A percentile compares a stretch with the other conserved stretches of the same genome.
These are phyloP conservation scores for Podaxis carcinomalis DNA, from an alignment of 768 basidiomycete species.

Conservation along the genomic window DNA sequence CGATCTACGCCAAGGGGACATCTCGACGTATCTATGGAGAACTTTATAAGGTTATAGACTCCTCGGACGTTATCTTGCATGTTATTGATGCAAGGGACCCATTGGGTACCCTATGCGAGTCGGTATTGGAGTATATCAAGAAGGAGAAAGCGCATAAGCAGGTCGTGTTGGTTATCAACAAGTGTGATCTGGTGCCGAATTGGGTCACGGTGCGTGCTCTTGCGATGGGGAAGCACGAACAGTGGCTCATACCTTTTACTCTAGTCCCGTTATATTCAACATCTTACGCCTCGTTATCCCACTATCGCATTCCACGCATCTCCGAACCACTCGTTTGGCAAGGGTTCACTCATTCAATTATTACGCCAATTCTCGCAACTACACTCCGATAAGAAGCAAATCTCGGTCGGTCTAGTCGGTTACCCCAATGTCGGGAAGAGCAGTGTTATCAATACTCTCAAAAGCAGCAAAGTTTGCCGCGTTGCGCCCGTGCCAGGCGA, in stretches of 20 bases:
- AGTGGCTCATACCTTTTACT: constrained; percentile 3
- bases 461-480: constrained; percentile 94
- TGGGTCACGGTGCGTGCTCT: constrained; percentile 89
- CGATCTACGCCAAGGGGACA: constrained; percentile 93
- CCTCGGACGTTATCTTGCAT: constrained; percentile 94
- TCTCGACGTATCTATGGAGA: constrained; percentile 96
- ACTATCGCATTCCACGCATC: constrained; percentile 99
- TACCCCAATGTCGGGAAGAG: constrained; percentile 99
- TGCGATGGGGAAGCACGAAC: background rate
- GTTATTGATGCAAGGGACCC: constrained; percentile 95
- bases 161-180: constrained; percentile 94
- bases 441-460: constrained; percentile 96
- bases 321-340: constrained; percentile 98
- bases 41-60: constrained; percentile 98
- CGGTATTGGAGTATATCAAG: constrained; percentile 85
- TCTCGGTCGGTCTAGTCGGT: constrained; percentile 95
- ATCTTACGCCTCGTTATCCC: constrained; percentile 90
- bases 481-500: constrained; percentile 98
- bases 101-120: constrained; percentile 91
- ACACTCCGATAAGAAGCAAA: constrained; percentile 99
- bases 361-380: constrained; percentile 95
- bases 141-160: constrained; percentile 99
- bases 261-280: constrained; percentile 93
- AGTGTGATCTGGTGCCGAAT: constrained; percentile 96
- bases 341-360: constrained; percentile 96